Evolutionary conservation across 2,329 filamentous ascomycete genomes (phyloP).

Genomic region (Aspergillus puulaauensis): DNA sequence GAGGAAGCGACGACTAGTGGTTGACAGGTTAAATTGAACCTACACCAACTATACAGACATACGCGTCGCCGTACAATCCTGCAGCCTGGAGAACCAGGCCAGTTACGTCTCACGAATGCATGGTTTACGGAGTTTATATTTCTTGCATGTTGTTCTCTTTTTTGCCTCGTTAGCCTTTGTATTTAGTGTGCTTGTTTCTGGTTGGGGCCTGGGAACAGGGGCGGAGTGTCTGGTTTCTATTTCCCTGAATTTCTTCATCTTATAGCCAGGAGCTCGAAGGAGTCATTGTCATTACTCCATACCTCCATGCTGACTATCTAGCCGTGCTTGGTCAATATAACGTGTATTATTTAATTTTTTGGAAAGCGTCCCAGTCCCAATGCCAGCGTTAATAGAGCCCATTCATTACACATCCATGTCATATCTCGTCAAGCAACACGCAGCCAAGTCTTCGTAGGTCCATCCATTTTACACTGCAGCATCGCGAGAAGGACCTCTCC

Average conservation of each 20-base stretch:
- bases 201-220: constrained; percentile 12
- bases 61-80: not conserved
- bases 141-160: constrained; percentile 26
- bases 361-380: not conserved
- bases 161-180: constrained; percentile 19
- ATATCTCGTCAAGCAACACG: not conserved
- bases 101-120: constrained; percentile 38
- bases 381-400: not conserved
- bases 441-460: not conserved
- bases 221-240: constrained; percentile 21
- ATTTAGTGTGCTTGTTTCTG: constrained; percentile 20
- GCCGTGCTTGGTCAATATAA: constrained; percentile 15
- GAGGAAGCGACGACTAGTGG: not conserved
- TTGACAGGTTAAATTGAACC: not conserved
- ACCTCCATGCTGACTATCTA: constrained; percentile 5
- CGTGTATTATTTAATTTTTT: constrained; percentile 19
- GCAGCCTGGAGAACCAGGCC: constrained; percentile 14
- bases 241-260: constrained; percentile 9
- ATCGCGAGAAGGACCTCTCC: not conserved
- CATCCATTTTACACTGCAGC: not conserved
- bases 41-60: constrained; percentile 1
- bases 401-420: not conserved
- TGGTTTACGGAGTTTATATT: constrained; percentile 33
- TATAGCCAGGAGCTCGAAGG: not conserved
- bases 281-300: not conserved